Conservation (phyloP, 345 rosid species). For the Populus davidiana region DNA sequence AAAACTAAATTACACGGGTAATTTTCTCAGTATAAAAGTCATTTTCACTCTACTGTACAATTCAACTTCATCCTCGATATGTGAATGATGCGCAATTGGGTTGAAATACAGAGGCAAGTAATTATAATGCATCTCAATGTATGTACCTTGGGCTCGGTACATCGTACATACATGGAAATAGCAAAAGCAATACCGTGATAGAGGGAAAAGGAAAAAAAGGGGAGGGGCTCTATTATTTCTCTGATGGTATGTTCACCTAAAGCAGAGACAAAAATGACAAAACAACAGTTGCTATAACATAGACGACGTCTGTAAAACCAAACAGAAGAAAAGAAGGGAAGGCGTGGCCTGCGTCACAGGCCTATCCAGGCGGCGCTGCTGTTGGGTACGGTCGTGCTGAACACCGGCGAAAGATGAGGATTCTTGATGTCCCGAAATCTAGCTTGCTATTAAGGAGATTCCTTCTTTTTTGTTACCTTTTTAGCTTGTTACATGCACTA, state of each 20-base stretch:
- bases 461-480: not conserved
- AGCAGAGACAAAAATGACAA: conserved; percentile 13
- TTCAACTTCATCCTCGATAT: not conserved
- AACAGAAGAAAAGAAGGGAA: not conserved
- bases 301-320: not conserved
- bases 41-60: not conserved
- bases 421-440: not conserved
- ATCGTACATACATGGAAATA: not conserved
- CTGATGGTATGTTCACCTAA: conserved; percentile 7
- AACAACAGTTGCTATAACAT: not conserved
- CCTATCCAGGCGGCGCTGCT: conserved; percentile 24
- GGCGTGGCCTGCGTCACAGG: conserved; percentile 23
- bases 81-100: not conserved
- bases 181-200: not conserved
- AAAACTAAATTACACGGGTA: too few relatives aligned
- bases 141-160: not conserved
- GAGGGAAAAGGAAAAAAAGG: not conserved
- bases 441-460: not conserved
- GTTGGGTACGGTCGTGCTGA: conserved; percentile 13
- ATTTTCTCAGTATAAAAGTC: too few relatives aligned
- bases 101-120: not conserved
- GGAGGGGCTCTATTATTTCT: not conserved
- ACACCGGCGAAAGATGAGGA: conserved; percentile 19
- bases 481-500: not conserved
- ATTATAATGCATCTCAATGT: not conserved